phyloP scores from a whole-genome alignment of 2,329 filamentous ascomycete genomes.

The Fusarium sp. region DNA sequence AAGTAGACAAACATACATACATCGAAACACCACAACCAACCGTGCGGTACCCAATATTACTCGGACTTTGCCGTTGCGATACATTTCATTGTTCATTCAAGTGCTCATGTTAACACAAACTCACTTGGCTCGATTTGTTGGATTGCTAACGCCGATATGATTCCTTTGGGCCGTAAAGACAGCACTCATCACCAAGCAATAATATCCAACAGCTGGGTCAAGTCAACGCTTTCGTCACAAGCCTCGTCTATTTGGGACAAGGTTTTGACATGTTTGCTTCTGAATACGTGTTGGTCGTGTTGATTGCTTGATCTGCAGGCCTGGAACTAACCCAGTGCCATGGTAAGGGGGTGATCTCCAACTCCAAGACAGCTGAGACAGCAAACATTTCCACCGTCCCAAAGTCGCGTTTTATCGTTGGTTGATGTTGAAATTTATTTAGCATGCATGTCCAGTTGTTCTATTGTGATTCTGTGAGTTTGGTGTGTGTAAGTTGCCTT shows the following conservation, averaged over 20 bases:
- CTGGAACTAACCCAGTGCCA: background rate
- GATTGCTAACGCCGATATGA: no score
- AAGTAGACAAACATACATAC: no score
- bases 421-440: conserved; percentile 1
- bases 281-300: background rate
- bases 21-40: no score
- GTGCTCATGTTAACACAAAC: no score
- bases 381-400: background rate
- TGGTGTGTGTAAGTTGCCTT: conserved; percentile 11
- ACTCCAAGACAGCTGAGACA: background rate
- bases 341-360: background rate
- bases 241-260: conserved; percentile 10
- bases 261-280: background rate
- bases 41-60: no score
- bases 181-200: no score
- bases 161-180: no score
- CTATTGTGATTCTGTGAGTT: background rate
- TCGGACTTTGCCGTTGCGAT: no score
- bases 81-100: no score
- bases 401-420: background rate
- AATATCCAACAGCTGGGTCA: no score
- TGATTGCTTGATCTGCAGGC: background rate
- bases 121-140: no score
- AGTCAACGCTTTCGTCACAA: no score
- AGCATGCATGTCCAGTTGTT: background rate